Evolutionary conservation across 805 yeast species (phyloP).

Genomic region (Saccharomycopsis sp.): DNA sequence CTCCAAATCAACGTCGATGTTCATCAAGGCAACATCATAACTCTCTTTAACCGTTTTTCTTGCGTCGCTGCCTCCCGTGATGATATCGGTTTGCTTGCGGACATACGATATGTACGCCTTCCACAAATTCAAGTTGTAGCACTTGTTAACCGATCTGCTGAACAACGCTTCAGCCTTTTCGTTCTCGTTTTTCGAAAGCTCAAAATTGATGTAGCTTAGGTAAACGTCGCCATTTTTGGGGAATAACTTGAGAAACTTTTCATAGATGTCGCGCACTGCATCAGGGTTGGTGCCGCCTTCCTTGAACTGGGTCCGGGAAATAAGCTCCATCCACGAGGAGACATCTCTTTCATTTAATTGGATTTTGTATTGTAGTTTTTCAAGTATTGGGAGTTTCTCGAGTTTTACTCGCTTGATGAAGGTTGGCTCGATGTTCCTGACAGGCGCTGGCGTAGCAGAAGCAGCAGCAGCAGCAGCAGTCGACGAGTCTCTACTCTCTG

Average conservation of each 20-base stretch:
- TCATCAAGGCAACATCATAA: conserved; percentile 69
- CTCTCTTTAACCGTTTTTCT: conserved; percentile 68
- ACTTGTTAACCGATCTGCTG: conserved; percentile 49
- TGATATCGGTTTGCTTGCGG: conserved; percentile 50
- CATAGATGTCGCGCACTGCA: conserved; percentile 49
- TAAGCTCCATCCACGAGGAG: conserved; percentile 46
- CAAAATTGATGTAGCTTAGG: conserved; percentile 61
- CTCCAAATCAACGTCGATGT: conserved; percentile 70
- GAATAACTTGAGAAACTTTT: conserved; percentile 52
- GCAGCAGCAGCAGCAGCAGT: too few relatives aligned
- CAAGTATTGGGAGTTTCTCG: conserved; percentile 30
- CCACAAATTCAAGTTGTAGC: conserved; percentile 65
- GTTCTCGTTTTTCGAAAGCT: conserved; percentile 53
- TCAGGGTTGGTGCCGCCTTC: conserved; percentile 40
- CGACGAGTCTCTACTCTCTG: too few relatives aligned
- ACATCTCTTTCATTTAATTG: conserved; percentile 46
- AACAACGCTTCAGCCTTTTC: conserved; percentile 57
- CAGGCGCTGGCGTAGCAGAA: too few relatives aligned
- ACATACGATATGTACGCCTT: conserved; percentile 70
- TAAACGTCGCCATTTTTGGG: conserved; percentile 66
- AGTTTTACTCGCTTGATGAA: not conserved
- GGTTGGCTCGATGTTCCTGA: too few relatives aligned
- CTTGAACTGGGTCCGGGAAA: conserved; percentile 38
- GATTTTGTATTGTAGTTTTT: conserved; percentile 48
- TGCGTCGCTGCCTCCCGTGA: conserved; percentile 78